Conservation (phyloP, 305 asterid species). For the Fraxinus latifolia region DNA sequence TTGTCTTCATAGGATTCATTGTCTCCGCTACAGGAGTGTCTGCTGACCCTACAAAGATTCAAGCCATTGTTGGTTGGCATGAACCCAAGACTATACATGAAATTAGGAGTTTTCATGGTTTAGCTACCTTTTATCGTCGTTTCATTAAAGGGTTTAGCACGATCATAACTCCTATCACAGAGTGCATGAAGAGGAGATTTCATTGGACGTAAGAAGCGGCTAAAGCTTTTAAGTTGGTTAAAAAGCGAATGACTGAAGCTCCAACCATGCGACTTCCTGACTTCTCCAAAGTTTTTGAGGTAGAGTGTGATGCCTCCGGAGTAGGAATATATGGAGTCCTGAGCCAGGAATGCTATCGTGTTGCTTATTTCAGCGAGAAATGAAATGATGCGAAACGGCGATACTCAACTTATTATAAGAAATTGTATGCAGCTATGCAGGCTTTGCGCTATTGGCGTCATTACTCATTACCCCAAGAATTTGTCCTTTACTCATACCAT, state of each 20-base stretch:
- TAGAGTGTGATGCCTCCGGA: not conserved
- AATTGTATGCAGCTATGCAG: not conserved
- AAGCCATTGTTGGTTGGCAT: too few relatives aligned
- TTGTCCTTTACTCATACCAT: not conserved
- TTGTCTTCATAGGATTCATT: too few relatives aligned
- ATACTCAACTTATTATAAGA: not conserved
- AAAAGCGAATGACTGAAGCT: not conserved
- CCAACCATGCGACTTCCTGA: not conserved
- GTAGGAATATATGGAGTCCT: not conserved
- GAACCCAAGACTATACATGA: too few relatives aligned
- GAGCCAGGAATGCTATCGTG: not conserved
- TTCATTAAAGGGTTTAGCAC: too few relatives aligned
- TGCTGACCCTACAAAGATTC: too few relatives aligned
- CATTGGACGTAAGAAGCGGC: too few relatives aligned
- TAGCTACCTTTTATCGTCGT: too few relatives aligned
- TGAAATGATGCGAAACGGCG: not conserved
- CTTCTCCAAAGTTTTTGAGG: not conserved
- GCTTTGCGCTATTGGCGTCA: not conserved
- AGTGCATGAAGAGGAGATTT: too few relatives aligned
- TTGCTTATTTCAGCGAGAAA: not conserved
- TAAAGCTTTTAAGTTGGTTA: not conserved
- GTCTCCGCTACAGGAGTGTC: too few relatives aligned
- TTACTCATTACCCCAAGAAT: not conserved
- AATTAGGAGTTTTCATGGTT: too few relatives aligned
- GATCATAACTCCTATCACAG: too few relatives aligned